Evolutionary conservation across 176 grass and related monocot species (phyloP).

Genomic region (sorghum (Sorghum bicolor)): DNA sequence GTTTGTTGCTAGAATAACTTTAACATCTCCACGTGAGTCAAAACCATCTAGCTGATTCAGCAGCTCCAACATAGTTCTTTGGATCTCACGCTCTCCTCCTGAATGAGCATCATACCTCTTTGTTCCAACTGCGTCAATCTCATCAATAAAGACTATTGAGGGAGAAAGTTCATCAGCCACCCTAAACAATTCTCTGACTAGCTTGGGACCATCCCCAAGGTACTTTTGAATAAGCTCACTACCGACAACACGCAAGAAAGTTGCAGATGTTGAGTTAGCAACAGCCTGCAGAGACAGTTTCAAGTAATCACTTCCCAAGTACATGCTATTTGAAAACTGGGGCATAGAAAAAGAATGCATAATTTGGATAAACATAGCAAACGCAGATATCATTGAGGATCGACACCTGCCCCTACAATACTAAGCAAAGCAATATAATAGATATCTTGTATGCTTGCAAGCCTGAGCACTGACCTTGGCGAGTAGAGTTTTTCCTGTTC

Average conservation of each 20-base stretch:
- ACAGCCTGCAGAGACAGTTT: slow-evolving; percentile 51
- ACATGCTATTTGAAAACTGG: not conserved
- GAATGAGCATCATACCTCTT: slow-evolving; percentile 96
- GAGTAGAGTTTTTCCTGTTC: slow-evolving; percentile 83
- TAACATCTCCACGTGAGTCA: slow-evolving; percentile 82
- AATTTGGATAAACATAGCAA: not conserved
- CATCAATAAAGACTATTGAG: slow-evolving; percentile 89
- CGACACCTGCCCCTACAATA: not conserved
- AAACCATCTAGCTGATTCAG: slow-evolving; percentile 92
- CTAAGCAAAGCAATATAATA: not conserved
- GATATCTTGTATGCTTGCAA: not conserved
- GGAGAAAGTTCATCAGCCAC: slow-evolving; percentile 86
- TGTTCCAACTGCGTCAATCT: slow-evolving; percentile 86
- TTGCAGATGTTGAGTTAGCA: slow-evolving; percentile 84
- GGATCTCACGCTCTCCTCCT: slow-evolving; percentile 89
- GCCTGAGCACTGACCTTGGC: slow-evolving; percentile 59
- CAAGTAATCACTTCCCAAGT: not conserved
- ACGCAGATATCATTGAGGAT: not conserved
- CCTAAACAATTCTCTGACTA: slow-evolving; percentile 84
- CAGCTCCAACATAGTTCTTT: slow-evolving; percentile 84
- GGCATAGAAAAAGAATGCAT: not conserved
- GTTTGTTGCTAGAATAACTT: slow-evolving; percentile 91
- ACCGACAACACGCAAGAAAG: slow-evolving; percentile 86
- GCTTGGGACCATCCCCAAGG: slow-evolving; percentile 83
- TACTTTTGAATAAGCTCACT: slow-evolving; percentile 95